A percentile compares a stretch with the other conserved stretches of the same genome.
Conservation (phyloP, 768 basidiomycete species). For the Leccinum olivaceopallidum region DNA sequence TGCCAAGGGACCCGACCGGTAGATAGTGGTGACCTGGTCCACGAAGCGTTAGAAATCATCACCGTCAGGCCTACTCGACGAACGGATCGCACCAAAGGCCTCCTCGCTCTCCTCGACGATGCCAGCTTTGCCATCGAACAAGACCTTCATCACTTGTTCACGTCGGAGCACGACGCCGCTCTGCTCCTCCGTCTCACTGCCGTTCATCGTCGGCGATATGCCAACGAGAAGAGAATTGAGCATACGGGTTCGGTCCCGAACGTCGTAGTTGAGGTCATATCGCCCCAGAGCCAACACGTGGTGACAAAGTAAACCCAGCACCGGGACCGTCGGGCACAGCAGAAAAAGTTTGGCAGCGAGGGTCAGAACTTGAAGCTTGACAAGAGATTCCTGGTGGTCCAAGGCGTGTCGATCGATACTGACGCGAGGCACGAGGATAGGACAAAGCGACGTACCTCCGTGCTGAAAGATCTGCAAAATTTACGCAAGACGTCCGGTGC, state of each 20-base stretch:
- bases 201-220: constrained; percentile 39
- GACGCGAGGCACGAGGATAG: background rate
- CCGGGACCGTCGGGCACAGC: constrained; percentile 54
- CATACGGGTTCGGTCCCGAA: constrained; percentile 88
- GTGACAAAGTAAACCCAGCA: constrained; percentile 53
- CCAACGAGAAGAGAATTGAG: constrained; percentile 68
- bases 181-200: constrained; percentile 44
- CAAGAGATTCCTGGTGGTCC: constrained; percentile 52
- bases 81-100: constrained; percentile 31
- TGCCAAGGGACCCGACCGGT: constrained; percentile 65
- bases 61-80: background rate
- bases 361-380: constrained; percentile 83
- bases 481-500: constrained; percentile 90
- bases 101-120: constrained; percentile 41
- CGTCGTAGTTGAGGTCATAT: constrained; percentile 88
- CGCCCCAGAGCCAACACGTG: constrained; percentile 84
- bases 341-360: constrained; percentile 86
- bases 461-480: constrained; percentile 65
- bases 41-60: constrained; percentile 6
- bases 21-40: constrained; percentile 39
- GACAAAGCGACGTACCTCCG: constrained; percentile 54
- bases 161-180: constrained; percentile 77
- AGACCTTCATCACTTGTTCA: constrained; percentile 78
- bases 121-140: constrained; percentile 74
- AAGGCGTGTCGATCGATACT: background rate